Conservation (phyloP, 2,329 filamentous ascomycete genomes). For the Xylariaceae sp. region DNA sequence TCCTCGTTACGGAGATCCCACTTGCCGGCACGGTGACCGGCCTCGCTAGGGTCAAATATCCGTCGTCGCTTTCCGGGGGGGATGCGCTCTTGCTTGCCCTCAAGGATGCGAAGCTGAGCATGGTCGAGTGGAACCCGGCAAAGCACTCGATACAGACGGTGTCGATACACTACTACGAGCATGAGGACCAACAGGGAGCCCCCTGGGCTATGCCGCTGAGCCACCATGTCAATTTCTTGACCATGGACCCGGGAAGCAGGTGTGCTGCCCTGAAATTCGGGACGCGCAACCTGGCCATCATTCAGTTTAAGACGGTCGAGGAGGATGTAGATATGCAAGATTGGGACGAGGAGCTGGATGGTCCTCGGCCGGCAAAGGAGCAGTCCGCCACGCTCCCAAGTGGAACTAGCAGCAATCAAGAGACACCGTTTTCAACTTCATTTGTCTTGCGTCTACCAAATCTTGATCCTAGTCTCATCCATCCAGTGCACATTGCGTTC, state of each 20-base stretch:
- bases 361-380: conserved; percentile 52
- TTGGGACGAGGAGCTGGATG: conserved; percentile 79
- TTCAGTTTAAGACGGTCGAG: conserved; percentile 82
- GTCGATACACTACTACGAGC: conserved; percentile 97
- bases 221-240: conserved; percentile 73
- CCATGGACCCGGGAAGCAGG: conserved; percentile 83
- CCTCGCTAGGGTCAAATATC: conserved; percentile 69
- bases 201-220: conserved; percentile 76
- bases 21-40: conserved; percentile 81
- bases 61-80: conserved; percentile 69
- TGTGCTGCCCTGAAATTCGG: conserved; percentile 95
- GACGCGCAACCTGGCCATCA: conserved; percentile 78
- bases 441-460: conserved; percentile 89
- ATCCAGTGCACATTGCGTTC: conserved; percentile 88
- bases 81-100: conserved; percentile 80
- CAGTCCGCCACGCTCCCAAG: conserved; percentile 36
- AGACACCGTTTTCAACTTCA: conserved; percentile 78
- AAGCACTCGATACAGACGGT: conserved; percentile 75
- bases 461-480: conserved; percentile 78
- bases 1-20: conserved; percentile 77
- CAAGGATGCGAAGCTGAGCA: conserved; percentile 85
- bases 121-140: conserved; percentile 89
- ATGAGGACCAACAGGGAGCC: conserved; percentile 76
- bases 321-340: conserved; percentile 90
- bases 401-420: conserved; percentile 46